phyloP scores from a whole-genome alignment of 352 stramenopile species.

The Globisporangium polare region DNA sequence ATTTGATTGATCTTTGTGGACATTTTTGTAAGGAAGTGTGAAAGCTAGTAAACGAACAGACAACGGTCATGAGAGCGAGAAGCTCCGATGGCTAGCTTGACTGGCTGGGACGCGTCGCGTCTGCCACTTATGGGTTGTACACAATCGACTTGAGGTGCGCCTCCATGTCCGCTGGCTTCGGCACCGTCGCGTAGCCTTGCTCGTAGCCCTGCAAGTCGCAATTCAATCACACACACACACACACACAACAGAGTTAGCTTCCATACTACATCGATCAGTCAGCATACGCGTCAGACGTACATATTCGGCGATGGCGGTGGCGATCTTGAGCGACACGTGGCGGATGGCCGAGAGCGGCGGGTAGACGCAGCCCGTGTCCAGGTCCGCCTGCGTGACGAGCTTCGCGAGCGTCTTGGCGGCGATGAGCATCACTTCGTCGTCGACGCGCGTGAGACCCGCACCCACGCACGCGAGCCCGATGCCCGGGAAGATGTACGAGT shows the following conservation, averaged over 20 bases:
- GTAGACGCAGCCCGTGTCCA: slow-evolving; percentile 93
- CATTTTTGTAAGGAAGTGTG: slow-evolving; percentile 1
- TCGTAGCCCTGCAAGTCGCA: slow-evolving; percentile 36
- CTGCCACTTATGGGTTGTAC: slow-evolving; percentile 62
- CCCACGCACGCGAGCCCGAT: slow-evolving; percentile 93
- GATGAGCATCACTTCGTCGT: slow-evolving; percentile 84
- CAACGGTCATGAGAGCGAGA: slow-evolving; percentile 4
- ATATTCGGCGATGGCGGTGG: slow-evolving; percentile 85
- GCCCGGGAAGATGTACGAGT: slow-evolving; percentile 97
- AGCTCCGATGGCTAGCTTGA: too few species aligned
- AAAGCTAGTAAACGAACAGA: not conserved
- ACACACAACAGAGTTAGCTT: not conserved
- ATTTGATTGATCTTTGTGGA: not conserved
- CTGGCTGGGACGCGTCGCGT: not conserved
- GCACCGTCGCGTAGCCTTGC: slow-evolving; percentile 52
- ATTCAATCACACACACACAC: not conserved
- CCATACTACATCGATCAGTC: not conserved
- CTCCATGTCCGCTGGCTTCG: slow-evolving; percentile 47
- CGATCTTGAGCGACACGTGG: slow-evolving; percentile 91
- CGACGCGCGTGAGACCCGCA: slow-evolving; percentile 67
- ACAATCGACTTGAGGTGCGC: slow-evolving; percentile 53
- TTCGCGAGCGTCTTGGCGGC: slow-evolving; percentile 67
- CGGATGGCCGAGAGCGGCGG: slow-evolving; percentile 91
- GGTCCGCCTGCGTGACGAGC: slow-evolving; percentile 84
- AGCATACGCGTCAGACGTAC: not conserved